Conservation (phyloP, 202 grass and related monocot genomes). For the Zizania palustris region DNA sequence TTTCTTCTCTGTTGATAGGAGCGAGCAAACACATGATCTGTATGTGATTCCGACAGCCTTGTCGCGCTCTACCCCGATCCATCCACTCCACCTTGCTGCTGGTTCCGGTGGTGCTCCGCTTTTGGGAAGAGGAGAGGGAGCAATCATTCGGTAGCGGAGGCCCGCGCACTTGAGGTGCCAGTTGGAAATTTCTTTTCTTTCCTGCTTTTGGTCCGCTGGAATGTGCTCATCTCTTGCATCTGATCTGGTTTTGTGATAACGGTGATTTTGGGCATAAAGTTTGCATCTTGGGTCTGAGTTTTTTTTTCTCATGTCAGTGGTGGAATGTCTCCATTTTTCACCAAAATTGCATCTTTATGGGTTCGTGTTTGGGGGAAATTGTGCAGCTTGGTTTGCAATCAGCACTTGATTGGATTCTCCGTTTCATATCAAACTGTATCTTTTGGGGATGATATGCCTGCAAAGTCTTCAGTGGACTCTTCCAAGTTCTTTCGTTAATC, state of each 20-base stretch:
- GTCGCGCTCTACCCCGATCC: conserved; percentile 40
- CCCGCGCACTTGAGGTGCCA: conserved; percentile 28
- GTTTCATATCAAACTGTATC: background rate
- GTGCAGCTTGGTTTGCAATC: background rate
- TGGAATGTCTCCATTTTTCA: background rate
- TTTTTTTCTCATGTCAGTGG: background rate
- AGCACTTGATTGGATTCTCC: conserved; percentile 12
- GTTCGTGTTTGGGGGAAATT: background rate
- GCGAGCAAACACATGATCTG: conserved; percentile 47
- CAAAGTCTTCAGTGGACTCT: background rate
- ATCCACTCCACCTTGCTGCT: conserved; percentile 39
- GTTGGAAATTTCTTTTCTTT: conserved; percentile 31
- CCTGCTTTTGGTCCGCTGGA: conserved; percentile 20
- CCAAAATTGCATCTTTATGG: conserved; percentile 27
- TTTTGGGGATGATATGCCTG: background rate
- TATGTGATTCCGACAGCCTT: conserved; percentile 41
- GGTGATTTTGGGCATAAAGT: conserved; percentile 26
- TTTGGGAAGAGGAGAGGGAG: conserved; percentile 30
- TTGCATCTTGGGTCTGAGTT: conserved; percentile 20
- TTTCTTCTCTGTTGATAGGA: conserved; percentile 44
- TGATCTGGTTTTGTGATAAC: conserved; percentile 11
- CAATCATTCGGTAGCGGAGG: conserved; percentile 35
- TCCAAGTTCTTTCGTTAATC: background rate
- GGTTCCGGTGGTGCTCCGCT: conserved; percentile 22
- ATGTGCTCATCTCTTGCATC: conserved; percentile 31